Conservation (phyloP, 140 eudicot species). For the Bidens hawaiensis region DNA sequence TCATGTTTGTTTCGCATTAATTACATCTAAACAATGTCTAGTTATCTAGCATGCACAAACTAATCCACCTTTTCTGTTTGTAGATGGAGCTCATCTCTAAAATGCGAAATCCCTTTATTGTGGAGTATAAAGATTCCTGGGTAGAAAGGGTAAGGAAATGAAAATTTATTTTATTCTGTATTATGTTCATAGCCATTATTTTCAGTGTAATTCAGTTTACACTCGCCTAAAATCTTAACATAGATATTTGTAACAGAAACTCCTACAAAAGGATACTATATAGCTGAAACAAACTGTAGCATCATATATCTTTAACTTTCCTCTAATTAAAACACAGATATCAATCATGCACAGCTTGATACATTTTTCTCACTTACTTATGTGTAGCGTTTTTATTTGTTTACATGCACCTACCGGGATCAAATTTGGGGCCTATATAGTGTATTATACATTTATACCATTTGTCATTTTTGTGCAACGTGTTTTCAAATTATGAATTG, state of each 20-base stretch:
- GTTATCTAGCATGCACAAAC: constrained; percentile 13
- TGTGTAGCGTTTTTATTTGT: no score
- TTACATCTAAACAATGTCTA: constrained; percentile 13
- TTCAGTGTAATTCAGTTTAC: not conserved
- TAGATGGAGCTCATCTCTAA: constrained; percentile 95
- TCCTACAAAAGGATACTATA: not conserved
- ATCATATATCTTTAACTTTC: not conserved
- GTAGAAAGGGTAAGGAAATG: constrained; percentile 70
- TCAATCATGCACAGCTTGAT: constrained; percentile 5
- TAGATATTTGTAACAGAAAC: constrained; percentile 4
- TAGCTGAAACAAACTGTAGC: no score
- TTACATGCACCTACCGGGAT: no score
- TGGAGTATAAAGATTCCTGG: constrained; percentile 98
- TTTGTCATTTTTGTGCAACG: no score
- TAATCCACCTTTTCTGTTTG: constrained; percentile 18
- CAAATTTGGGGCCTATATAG: no score
- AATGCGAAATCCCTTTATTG: constrained; percentile 88
- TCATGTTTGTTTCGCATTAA: constrained; percentile 3
- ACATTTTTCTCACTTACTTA: constrained; percentile 9
- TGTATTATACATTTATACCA: no score
- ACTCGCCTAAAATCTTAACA: not conserved
- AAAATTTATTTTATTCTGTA: not conserved
- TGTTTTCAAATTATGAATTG: no score
- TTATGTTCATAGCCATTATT: constrained; percentile 7
- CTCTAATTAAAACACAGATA: not conserved